Evolutionary conservation across 2,329 filamentous ascomycete species (phyloP), one percentile per base, ranked within the genome.

Genomic region (Leptographium flavum): DNA sequence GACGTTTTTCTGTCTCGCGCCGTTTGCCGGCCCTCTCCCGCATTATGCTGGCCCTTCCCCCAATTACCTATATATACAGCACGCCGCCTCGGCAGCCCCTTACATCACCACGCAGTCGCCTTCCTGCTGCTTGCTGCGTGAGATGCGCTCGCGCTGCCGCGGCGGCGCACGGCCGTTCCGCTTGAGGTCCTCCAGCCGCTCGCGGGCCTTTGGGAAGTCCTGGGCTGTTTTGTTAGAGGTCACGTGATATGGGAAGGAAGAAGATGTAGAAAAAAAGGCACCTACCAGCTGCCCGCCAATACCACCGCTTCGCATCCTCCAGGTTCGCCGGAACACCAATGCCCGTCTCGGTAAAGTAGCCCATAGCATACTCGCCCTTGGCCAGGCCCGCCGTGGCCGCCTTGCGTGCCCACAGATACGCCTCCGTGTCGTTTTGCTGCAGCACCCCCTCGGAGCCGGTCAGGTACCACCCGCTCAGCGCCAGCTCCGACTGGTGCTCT

Each of bases 331-430:
- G 71, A 52, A 86, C 80, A 27, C 92, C 92, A 54, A 98, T 96
- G 13, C 92, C 92, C 41, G 92, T 81, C 63, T 98, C 92, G 1
- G 86, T 93, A 58, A 94, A 95, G 64, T 96, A 95, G 0, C 92
- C 92, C 83, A 98, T 94, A 0, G 90, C 92, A 64, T 95, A 96
- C 65, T 96, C 85, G 0, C 92, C 92, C 68, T 96, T 98, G 8
- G 87, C 80, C 32, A 95, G 65, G 3, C 90, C 87, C 4, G 87
- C 83, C 51, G 81, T 77, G 0, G 92, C 92, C 2, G 92, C 90
- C 63, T 95, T 96, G 21, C 90, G 73, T 11, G 92, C 90, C 92
- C 92, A 98, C 2, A 98, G 74, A 60, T 95, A 98, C 1, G 92
- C 92, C 61, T 98, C 92, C 0, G 86, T 93, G 55, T 98, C 92